Conservation (phyloP, 371 early-diverging fungal genomes). For the Mortierella sp. region DNA sequence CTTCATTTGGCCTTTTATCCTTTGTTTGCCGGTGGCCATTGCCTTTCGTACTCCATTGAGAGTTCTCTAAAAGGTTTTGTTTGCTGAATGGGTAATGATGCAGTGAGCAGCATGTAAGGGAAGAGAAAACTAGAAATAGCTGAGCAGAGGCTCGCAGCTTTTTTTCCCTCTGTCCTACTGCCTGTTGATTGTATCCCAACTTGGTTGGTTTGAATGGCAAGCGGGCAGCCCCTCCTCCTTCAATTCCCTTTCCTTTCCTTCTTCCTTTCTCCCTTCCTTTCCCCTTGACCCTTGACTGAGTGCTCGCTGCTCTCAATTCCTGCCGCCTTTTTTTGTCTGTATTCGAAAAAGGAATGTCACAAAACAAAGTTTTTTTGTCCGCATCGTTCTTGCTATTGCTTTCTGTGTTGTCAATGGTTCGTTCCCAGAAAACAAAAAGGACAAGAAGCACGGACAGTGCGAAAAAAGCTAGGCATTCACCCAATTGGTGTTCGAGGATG, state of each 20-base stretch:
- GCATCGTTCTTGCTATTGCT: not conserved
- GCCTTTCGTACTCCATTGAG: no score
- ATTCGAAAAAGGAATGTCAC: constrained; percentile 1
- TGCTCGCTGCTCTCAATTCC: constrained; percentile 12
- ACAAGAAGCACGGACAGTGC: not conserved
- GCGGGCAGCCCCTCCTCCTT: constrained; percentile 1
- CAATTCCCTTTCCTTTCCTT: not conserved
- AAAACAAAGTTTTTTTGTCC: not conserved
- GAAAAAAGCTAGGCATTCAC: not conserved
- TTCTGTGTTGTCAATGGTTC: no score
- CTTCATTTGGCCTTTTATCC: not conserved
- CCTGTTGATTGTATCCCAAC: not conserved
- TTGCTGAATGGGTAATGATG: not conserved
- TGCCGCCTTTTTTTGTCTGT: not conserved
- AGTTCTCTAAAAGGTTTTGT: not conserved
- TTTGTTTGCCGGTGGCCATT: not conserved
- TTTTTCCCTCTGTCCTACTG: not conserved
- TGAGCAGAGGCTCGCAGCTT: not conserved
- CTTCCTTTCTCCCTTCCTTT: not conserved
- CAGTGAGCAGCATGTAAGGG: constrained; percentile 4
- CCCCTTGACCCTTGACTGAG: constrained; percentile 30
- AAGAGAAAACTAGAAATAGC: not conserved
- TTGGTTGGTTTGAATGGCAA: not conserved
- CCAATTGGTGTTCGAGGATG: not conserved
- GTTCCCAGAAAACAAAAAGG: not conserved